phyloP scores from a whole-genome alignment of 1,139 yeast species.

The Taiozyma sp. region DNA sequence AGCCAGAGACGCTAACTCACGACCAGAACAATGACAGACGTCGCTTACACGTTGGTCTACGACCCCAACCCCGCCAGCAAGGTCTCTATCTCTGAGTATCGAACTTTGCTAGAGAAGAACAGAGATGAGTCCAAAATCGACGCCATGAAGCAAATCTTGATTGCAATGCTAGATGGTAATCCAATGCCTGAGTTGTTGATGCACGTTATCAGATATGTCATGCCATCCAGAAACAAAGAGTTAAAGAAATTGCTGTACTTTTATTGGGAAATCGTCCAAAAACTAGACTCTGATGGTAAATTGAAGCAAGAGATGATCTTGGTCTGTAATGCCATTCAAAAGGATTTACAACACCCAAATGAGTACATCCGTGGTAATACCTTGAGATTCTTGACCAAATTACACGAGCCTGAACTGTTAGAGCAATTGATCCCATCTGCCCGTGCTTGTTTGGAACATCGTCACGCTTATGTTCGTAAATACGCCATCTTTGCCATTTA shows the following conservation, averaged over 20 bases:
- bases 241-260: slow-evolving; percentile 89
- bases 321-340: slow-evolving; percentile 96
- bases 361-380: slow-evolving; percentile 97
- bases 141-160: slow-evolving; percentile 84
- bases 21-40: slow-evolving; percentile 18
- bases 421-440: slow-evolving; percentile 96
- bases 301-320: slow-evolving; percentile 98
- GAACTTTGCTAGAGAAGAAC: slow-evolving; percentile 80
- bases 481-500: slow-evolving; percentile 92
- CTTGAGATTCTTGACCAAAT: slow-evolving; percentile 82
- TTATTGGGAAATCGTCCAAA: slow-evolving; percentile 98
- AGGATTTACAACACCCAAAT: slow-evolving; percentile 96
- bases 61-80: slow-evolving; percentile 71
- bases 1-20: neutral
- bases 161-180: slow-evolving; percentile 89
- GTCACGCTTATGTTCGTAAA: slow-evolving; percentile 97
- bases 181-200: slow-evolving; percentile 92
- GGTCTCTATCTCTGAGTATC: slow-evolving; percentile 73
- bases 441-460: slow-evolving; percentile 86
- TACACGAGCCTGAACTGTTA: slow-evolving; percentile 88
- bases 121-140: slow-evolving; percentile 83
- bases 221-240: slow-evolving; percentile 92
- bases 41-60: slow-evolving; percentile 68
- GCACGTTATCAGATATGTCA: slow-evolving; percentile 95
- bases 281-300: slow-evolving; percentile 81